These are phyloP conservation scores for Candida gigantensis DNA, from an alignment of 1,139 yeast genomes.

Conservation along the genomic window DNA sequence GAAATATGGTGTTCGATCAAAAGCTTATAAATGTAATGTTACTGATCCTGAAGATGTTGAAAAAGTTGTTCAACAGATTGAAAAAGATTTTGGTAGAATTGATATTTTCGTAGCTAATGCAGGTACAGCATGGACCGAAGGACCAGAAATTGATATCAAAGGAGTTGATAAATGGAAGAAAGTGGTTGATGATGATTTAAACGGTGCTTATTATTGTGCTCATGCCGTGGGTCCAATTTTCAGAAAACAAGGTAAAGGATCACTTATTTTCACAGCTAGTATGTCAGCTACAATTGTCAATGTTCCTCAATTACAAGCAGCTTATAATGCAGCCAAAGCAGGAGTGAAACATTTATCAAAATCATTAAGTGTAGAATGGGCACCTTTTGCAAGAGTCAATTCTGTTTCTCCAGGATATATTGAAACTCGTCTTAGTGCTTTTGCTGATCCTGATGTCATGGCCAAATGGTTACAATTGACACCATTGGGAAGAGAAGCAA, in stretches of 20 bases:
- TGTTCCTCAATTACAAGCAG: slow-evolving; percentile 64
- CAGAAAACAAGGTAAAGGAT: slow-evolving; percentile 36
- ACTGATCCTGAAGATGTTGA: slow-evolving; percentile 41
- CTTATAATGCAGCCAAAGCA: slow-evolving; percentile 59
- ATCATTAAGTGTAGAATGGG: slow-evolving; percentile 57
- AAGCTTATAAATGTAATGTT: slow-evolving; percentile 43
- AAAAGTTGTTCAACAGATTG: slow-evolving; percentile 32
- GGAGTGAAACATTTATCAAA: slow-evolving; percentile 50
- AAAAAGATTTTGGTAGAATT: slow-evolving; percentile 38
- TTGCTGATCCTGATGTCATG: slow-evolving; percentile 33
- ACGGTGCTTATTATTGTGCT: slow-evolving; percentile 46
- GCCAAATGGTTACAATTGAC: slow-evolving; percentile 42
- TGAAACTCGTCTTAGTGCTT: slow-evolving; percentile 50
- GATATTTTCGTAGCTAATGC: slow-evolving; percentile 60
- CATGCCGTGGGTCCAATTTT: slow-evolving; percentile 50
- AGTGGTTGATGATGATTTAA: slow-evolving; percentile 51
- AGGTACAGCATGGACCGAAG: slow-evolving; percentile 46
- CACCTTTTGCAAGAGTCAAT: slow-evolving; percentile 51
- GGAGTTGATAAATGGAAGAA: slow-evolving; percentile 48
- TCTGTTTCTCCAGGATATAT: slow-evolving; percentile 60
- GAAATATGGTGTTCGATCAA: slow-evolving; percentile 25
- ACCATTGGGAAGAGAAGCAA: slow-evolving; percentile 55
- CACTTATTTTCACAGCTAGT: slow-evolving; percentile 28
- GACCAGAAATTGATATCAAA: slow-evolving; percentile 39
- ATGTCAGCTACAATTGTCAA: slow-evolving; percentile 59